A percentile compares a stretch with the other conserved stretches of the same genome.
Conservation (phyloP, 371 early-diverging fungal species). For the Lichtheimia hyalospora region DNA sequence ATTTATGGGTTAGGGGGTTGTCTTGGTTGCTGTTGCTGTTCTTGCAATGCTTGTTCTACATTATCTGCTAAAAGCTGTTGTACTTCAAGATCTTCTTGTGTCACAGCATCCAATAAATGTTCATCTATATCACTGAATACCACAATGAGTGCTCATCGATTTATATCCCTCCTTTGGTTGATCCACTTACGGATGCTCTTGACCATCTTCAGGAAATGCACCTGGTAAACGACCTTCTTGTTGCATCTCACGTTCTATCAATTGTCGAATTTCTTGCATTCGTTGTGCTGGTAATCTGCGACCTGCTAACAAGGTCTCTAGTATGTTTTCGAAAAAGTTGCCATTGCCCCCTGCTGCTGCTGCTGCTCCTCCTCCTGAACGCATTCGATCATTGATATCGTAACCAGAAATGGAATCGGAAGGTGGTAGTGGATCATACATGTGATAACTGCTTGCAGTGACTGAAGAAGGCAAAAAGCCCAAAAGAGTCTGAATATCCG, state of each 20-base stretch:
- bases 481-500: conserved; percentile 59
- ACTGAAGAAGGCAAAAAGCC: conserved; percentile 57
- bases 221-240: conserved; percentile 23
- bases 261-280: conserved; percentile 8
- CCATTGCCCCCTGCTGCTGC: conserved; percentile 18
- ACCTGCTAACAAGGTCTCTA: conserved; percentile 20
- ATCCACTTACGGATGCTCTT: not conserved
- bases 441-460: conserved; percentile 56
- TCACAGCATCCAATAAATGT: conserved; percentile 20
- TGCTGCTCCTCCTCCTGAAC: conserved; percentile 1
- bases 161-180: too few species aligned
- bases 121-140: not conserved
- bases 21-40: not conserved
- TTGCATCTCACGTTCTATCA: conserved; percentile 15
- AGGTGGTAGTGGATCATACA: conserved; percentile 81
- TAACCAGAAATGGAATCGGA: conserved; percentile 53
- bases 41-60: conserved; percentile 12
- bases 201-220: not conserved
- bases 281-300: conserved; percentile 10
- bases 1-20: not conserved
- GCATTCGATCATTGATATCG: conserved; percentile 31
- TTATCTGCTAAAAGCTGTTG: conserved; percentile 30
- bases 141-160: too few species aligned
- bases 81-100: conserved; percentile 28
- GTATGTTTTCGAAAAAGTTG: conserved; percentile 14